These are phyloP conservation scores for Stagonosporopsis tanaceti DNA, from an alignment of 2,329 filamentous ascomycete genomes.

Conservation along the genomic window DNA sequence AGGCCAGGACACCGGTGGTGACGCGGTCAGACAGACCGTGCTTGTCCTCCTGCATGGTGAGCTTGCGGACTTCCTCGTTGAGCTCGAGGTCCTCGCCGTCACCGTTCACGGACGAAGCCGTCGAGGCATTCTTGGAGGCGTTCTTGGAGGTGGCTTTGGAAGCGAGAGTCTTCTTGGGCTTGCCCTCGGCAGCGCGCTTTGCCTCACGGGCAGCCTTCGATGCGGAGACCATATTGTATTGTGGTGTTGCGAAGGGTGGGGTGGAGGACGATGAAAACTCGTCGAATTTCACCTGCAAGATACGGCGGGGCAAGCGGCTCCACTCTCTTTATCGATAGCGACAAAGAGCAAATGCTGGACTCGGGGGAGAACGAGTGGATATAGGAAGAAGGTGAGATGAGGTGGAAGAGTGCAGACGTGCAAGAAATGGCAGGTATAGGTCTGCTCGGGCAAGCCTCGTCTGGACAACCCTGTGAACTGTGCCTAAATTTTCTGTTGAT, in stretches of 20 bases:
- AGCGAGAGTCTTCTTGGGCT: slow-evolving; percentile 77
- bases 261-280: slow-evolving; percentile 33
- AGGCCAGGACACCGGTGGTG: slow-evolving; percentile 94
- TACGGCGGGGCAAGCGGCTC: slow-evolving; percentile 20
- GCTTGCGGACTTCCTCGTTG: slow-evolving; percentile 81
- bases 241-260: slow-evolving; percentile 24
- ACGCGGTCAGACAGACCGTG: slow-evolving; percentile 96
- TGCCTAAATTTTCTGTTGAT: slow-evolving; percentile 33
- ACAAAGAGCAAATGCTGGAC: slow-evolving; percentile 20
- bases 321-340: slow-evolving; percentile 29
- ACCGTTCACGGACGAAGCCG: slow-evolving; percentile 72
- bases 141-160: slow-evolving; percentile 72
- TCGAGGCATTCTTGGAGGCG: slow-evolving; percentile 66
- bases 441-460: slow-evolving; percentile 20
- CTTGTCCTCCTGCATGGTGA: slow-evolving; percentile 93
- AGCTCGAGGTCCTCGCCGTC: slow-evolving; percentile 74
- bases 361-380: slow-evolving; percentile 21
- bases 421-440: slow-evolving; percentile 13
- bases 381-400: slow-evolving; percentile 10
- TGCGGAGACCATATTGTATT: slow-evolving; percentile 68
- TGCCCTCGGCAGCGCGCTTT: slow-evolving; percentile 72
- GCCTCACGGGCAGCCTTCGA: slow-evolving; percentile 73
- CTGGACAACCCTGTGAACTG: slow-evolving; percentile 24
- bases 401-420: slow-evolving; percentile 9
- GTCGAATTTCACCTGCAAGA: slow-evolving; percentile 19